Conservation (phyloP, 139 green algal species). For the Closterium sp. region DNA sequence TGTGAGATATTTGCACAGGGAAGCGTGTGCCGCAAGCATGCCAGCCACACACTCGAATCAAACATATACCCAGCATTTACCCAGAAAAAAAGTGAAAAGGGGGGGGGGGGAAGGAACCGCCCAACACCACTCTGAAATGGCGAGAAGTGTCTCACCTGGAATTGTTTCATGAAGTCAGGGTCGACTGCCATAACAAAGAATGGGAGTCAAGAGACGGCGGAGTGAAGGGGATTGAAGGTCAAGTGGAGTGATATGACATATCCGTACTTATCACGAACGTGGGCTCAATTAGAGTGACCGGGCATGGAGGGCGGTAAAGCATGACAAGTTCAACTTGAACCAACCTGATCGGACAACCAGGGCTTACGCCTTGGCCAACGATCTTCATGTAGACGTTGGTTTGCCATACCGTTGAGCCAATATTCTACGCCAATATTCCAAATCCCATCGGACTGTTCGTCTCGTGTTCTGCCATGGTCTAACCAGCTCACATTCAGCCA, state of each 20-base stretch:
- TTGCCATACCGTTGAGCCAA: too few relatives aligned
- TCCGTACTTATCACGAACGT: not conserved
- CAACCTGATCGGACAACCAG: too few relatives aligned
- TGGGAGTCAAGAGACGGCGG: not conserved
- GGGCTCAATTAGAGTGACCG: too few relatives aligned
- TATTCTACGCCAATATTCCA: too few relatives aligned
- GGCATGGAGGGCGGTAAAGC: too few relatives aligned
- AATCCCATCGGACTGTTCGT: too few relatives aligned
- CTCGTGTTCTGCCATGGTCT: too few relatives aligned
- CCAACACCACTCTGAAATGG: too few relatives aligned
- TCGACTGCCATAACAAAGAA: not conserved
- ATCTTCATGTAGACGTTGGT: not conserved
- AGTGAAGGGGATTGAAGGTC: not conserved
- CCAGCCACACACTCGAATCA: not conserved
- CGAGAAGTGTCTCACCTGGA: not conserved
- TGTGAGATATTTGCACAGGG: too few relatives aligned
- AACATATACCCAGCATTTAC: not conserved
- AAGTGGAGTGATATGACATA: not conserved
- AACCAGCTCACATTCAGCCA: not conserved
- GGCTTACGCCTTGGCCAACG: not conserved
- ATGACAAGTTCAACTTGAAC: too few relatives aligned
- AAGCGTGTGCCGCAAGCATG: not conserved
- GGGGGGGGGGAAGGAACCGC: too few relatives aligned
- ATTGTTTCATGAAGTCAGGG: not conserved
- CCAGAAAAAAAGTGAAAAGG: too few relatives aligned